A percentile compares a stretch with the other conserved stretches of the same genome.
These are phyloP conservation scores for Dacryopinax primogenitus DNA, from an alignment of 768 basidiomycete genomes.

Conservation along the genomic window DNA sequence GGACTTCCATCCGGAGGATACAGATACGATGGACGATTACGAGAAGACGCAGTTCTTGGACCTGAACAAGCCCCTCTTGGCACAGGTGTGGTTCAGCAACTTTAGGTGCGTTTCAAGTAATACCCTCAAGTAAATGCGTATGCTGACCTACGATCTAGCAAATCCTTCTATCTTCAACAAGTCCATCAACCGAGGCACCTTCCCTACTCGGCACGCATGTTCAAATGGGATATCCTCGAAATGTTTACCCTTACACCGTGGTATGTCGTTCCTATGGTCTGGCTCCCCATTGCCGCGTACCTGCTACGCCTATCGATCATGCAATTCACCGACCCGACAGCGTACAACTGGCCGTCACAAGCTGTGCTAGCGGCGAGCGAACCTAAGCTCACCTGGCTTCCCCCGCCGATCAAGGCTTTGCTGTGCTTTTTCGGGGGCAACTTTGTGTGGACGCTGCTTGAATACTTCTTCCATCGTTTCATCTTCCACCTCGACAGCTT, in stretches of 20 bases:
- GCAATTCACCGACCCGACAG: constrained; percentile 50
- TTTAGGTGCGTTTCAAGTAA: constrained; percentile 44
- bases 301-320: constrained; percentile 68
- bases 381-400: constrained; percentile 35
- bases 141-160: constrained; percentile 34
- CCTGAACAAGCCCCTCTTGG: constrained; percentile 65
- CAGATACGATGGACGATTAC: constrained; percentile 67
- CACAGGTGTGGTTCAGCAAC: constrained; percentile 78
- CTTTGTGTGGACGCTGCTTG: constrained; percentile 84
- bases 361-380: constrained; percentile 18
- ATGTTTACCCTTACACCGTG: constrained; percentile 75
- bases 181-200: constrained; percentile 93
- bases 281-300: constrained; percentile 76
- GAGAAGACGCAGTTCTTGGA: constrained; percentile 87
- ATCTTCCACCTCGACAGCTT: constrained; percentile 86
- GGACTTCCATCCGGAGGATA: constrained; percentile 84
- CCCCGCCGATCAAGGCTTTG: constrained; percentile 45
- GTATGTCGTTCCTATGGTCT: constrained; percentile 85
- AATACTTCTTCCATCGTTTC: constrained; percentile 90
- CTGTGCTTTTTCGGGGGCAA: constrained; percentile 74
- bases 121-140: not conserved
- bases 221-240: constrained; percentile 72
- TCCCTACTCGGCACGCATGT: constrained; percentile 69
- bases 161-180: constrained; percentile 90
- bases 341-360: constrained; percentile 18